Evolutionary conservation across 75 land plant species (phyloP), one percentile per base, ranked within the genome.

Genomic region (Cryptomeria japonica): DNA sequence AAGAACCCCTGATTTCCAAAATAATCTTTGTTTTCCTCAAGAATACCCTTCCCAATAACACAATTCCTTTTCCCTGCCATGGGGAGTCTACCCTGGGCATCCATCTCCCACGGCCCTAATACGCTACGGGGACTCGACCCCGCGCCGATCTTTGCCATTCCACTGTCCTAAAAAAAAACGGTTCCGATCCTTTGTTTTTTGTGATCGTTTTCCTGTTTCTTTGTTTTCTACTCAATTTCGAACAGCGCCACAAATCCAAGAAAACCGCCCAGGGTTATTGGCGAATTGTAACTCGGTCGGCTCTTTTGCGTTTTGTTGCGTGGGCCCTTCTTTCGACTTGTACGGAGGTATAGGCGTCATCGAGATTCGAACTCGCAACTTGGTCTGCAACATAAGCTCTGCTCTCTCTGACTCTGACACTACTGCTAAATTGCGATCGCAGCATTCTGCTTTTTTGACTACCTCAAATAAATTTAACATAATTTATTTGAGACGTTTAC

Each of bases 71-170:
- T 6, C 28, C 9, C 42, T 32, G 39, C 37, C 44, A 1, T 13
- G 8, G 42, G 12, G 1, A 78, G 16, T 78, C 38, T 41, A 5
- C 80, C 22, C 18, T 16, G 80, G 80, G 41, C 80, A 22, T 44
- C 47, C 51, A 44, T 28, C 49, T 80, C 84, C 84, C 84, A 80
- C 84, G 84, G 32, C 49, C 31, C 47, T 9, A 80, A 10, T 3
- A 80, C 84, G 84, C 84, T 80, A 28, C 84, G 84, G 31, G 84
- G 84, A 28, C 51, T 80, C 84, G 84, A 42, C 47, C 84, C 84
- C 47, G 13, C 49, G 9, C 25, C 25, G 44, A 38, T 78, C 80
- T 18, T 78, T 78, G 80, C 44, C 46, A 80, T 80, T 8, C 6
- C 53, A 11, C 53, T 19, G 5, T 28, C 2, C 51, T 11, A 32